phyloP scores from a whole-genome alignment of 257 asterid species.

The Asclepias syriaca region DNA sequence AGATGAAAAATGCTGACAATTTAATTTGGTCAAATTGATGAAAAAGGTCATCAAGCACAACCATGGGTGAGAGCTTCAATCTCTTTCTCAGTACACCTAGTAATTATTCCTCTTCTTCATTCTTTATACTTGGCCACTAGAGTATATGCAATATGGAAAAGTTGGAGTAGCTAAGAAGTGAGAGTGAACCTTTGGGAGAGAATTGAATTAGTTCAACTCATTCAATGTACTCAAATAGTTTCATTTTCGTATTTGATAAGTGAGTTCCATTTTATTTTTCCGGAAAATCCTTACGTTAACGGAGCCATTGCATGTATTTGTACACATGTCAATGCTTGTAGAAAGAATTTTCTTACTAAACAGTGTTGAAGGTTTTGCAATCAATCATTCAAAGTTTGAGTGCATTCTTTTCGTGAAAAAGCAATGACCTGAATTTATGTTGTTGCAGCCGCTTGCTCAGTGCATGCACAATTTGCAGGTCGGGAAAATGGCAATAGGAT shows the following conservation, averaged over 20 bases:
- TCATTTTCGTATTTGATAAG: not conserved
- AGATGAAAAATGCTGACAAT: not conserved
- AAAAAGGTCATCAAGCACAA: not conserved
- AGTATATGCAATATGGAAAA: not conserved
- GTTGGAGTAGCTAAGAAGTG: not conserved
- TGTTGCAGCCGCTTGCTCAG: conserved; percentile 76
- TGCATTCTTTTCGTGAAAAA: not conserved
- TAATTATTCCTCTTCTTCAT: not conserved
- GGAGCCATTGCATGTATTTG: not conserved
- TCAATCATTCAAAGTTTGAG: not conserved
- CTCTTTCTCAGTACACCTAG: not conserved
- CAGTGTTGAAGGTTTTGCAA: not conserved
- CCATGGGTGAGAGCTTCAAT: not conserved
- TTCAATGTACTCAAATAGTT: not conserved
- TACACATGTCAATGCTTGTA: not conserved
- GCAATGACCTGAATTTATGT: not conserved
- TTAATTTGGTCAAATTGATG: not conserved
- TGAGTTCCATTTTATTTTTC: not conserved
- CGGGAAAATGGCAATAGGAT: conserved; percentile 75
- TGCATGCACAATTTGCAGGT: conserved; percentile 89
- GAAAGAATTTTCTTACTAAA: not conserved
- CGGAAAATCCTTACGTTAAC: not conserved
- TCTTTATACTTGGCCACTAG: not conserved
- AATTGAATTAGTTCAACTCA: not conserved
- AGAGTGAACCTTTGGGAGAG: not conserved